Base-by-base conservation (phyloP, 371 early-diverging fungal genomes). In the Actinomortierella ambigua region DNA sequence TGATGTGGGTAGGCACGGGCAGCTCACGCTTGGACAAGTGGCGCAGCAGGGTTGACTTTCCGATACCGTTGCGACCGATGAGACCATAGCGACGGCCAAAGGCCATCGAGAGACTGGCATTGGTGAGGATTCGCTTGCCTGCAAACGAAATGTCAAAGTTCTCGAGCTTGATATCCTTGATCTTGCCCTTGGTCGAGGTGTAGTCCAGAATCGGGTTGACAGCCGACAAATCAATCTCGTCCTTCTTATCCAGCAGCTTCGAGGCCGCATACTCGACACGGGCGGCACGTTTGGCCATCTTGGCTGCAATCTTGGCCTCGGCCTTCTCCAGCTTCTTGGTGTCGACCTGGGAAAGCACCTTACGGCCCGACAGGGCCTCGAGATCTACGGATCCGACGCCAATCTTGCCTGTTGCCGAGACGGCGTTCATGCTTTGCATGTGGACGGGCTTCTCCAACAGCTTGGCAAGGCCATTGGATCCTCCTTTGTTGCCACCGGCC, bases 31-130 rank as follows among this genome's bases (percentile, higher is more conserved):
- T 82, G 20, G 96, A 93, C 64, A 99, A 92, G 29, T 94, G 93
- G 39, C 95, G 89, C 48, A 99, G 68, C 40, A 99, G 82, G 9
- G 99, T 99, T 13, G 98, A 96, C 82, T 99, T 99, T 53, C 89
- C 89, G 51, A 97, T 92, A 85, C 99, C 99, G 88, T 99, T 99
- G 66, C 93, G 90, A 63, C 99, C 99, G 17, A 99, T 93, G 17
- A 99, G 85, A 78, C 98, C 98, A 80, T 98, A 98, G 49, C 97
- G 85, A 59, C 98, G 88, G 34, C 98, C 97, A 82, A 88, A 94
- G 18, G 88, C 85, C 68, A 99, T 70, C 6, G 87, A 90, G 41
- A 99, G 69, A 62, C 78, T 87, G 57, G 97, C 89, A 75, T 93
- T 91, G 44, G 89, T 92, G 26, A 99, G 83, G 61, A 99, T 97